Evolutionary conservation across 2,329 filamentous ascomycete genomes (phyloP).

Genomic region (Aspergillus japonicus): DNA sequence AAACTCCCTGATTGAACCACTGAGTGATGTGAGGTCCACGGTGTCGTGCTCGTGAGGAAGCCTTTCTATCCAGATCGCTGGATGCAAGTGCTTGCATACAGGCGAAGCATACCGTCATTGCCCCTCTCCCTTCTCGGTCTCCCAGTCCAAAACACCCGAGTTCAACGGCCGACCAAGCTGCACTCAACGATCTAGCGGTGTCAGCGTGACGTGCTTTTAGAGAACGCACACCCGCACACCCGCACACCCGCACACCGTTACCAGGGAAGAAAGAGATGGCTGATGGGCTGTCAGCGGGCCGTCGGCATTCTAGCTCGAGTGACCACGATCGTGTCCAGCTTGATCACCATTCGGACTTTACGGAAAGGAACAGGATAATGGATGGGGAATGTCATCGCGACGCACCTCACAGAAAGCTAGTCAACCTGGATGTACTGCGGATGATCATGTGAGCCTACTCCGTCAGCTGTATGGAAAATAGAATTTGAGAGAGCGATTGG

Average conservation of each 20-base stretch:
- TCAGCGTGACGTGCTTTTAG: conserved; percentile 9
- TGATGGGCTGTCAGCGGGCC: neutral
- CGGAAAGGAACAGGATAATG: conserved; percentile 23
- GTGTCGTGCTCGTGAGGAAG: conserved; percentile 1
- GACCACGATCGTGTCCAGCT: conserved; percentile 28
- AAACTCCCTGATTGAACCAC: neutral
- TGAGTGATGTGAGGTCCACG: neutral
- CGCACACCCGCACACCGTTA: neutral
- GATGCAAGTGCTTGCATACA: conserved; percentile 2
- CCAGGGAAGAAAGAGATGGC: neutral
- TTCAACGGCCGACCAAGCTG: neutral
- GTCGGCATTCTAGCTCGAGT: conserved; percentile 9
- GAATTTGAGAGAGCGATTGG: conserved; percentile 3
- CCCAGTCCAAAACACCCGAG: neutral
- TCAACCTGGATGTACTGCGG: conserved; percentile 12
- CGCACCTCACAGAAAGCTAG: conserved; percentile 9
- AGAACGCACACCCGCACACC: neutral
- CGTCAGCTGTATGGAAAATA: conserved; percentile 5
- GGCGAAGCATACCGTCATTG: neutral
- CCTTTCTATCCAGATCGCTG: neutral
- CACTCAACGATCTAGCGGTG: conserved; percentile 19
- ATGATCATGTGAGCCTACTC: conserved; percentile 23
- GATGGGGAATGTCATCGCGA: conserved; percentile 14
- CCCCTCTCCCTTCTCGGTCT: neutral
- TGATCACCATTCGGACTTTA: conserved; percentile 34